phyloP scores from a whole-genome alignment of 2,329 filamentous ascomycete genomes.

The Monosporascus ibericus region DNA sequence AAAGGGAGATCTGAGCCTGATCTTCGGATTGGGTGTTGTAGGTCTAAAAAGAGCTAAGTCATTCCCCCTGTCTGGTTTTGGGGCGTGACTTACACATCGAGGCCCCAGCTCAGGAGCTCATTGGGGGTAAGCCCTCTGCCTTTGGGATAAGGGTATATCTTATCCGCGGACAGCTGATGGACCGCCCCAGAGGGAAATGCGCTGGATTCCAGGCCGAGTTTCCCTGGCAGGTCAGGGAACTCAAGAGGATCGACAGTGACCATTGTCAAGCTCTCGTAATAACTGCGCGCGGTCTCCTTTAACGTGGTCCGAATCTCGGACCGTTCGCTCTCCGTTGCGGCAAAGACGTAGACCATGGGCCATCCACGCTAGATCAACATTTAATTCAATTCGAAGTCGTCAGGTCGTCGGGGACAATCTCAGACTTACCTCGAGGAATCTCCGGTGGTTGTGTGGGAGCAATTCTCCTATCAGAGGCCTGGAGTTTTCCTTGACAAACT shows the following conservation, averaged over 20 bases:
- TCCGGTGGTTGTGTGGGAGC: constrained; percentile 25
- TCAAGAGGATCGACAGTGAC: constrained; percentile 29
- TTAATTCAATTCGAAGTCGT: background rate
- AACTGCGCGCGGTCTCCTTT: constrained; percentile 23
- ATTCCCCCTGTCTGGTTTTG: background rate
- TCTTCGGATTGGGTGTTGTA: too few relatives aligned
- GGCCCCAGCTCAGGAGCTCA: constrained; percentile 28
- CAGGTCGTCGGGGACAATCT: background rate
- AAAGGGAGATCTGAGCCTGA: too few relatives aligned
- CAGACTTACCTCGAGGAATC: constrained; percentile 28
- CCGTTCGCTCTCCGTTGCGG: constrained; percentile 21
- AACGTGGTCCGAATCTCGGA: constrained; percentile 22
- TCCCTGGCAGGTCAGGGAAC: constrained; percentile 27
- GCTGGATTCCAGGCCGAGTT: constrained; percentile 25
- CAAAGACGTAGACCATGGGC: constrained; percentile 34
- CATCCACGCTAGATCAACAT: constrained; percentile 21
- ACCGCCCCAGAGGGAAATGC: constrained; percentile 27
- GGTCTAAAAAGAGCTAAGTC: background rate
- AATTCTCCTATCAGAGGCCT: constrained; percentile 28
- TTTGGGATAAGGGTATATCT: constrained; percentile 30
- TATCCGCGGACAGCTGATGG: constrained; percentile 29
- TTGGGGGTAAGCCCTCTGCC: constrained; percentile 19
- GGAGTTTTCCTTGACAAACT: constrained; percentile 19
- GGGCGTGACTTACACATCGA: constrained; percentile 21
- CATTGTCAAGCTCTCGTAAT: constrained; percentile 29